phyloP scores from a whole-genome alignment of 2,329 filamentous ascomycete species.

The Alternaria tenuissima region DNA sequence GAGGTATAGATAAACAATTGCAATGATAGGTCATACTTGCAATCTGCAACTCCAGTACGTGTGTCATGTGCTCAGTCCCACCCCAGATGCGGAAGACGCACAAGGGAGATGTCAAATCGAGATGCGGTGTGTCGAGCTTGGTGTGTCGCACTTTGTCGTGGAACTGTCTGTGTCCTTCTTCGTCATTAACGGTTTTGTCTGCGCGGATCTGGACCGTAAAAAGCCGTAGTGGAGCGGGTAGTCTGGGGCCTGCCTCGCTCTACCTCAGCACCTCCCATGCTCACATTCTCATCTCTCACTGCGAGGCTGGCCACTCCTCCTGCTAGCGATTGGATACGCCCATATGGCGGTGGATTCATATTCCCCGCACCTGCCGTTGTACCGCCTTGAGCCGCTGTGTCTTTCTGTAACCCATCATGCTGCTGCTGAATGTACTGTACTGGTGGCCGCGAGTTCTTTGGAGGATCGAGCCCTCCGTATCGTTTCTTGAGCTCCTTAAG shows the following conservation, averaged over 20 bases:
- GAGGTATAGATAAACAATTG: background rate
- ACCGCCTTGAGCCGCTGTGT: background rate
- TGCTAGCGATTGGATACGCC: background rate
- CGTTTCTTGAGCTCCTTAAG: slow-evolving; percentile 6
- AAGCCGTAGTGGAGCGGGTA: background rate
- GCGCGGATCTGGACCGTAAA: slow-evolving; percentile 6
- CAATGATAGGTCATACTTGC: background rate
- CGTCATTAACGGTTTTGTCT: background rate
- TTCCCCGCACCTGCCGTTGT: background rate
- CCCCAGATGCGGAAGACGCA: background rate
- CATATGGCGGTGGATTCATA: background rate
- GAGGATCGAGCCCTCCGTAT: slow-evolving; percentile 1
- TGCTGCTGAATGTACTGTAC: background rate
- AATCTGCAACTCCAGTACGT: background rate
- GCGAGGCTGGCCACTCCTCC: background rate
- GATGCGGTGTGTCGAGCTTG: background rate
- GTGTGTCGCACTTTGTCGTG: background rate
- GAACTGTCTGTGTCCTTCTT: background rate
- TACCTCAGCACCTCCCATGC: background rate
- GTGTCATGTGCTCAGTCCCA: too few relatives aligned
- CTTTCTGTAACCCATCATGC: background rate
- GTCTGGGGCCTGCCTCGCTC: background rate
- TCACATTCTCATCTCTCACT: background rate
- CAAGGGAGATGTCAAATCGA: background rate
- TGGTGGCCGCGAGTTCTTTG: background rate